Evolutionary conservation across 352 stramenopile genomes (phyloP).

Genomic region (Globisporangium paroecandrum): DNA sequence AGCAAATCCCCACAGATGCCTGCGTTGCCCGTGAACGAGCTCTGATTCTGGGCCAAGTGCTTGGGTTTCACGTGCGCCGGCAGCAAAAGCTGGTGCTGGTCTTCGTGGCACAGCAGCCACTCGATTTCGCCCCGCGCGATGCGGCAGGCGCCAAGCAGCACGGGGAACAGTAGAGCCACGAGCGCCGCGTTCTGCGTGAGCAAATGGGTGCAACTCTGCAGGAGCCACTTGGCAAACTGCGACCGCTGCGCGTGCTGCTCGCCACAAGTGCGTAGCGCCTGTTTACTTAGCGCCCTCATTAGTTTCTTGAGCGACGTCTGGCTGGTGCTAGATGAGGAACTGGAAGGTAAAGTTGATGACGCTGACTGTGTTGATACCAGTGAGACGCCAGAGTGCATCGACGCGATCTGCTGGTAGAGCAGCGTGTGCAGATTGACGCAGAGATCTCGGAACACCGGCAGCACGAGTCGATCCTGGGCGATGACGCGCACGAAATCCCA

Average conservation of each 20-base stretch:
- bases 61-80: conserved; percentile 48
- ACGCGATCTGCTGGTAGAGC: conserved; percentile 53
- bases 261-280: conserved; percentile 34
- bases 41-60: conserved; percentile 34
- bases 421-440: conserved; percentile 53
- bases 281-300: conserved; percentile 45
- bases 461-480: conserved; percentile 43
- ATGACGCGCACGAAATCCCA: conserved; percentile 62
- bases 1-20: conserved; percentile 24
- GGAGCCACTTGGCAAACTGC: conserved; percentile 37
- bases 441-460: conserved; percentile 39
- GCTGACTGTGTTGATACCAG: background rate
- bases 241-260: conserved; percentile 33
- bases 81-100: conserved; percentile 25
- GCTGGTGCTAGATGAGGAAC: background rate
- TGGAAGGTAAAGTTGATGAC: conserved; percentile 1
- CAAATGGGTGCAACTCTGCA: conserved; percentile 30
- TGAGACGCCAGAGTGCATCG: conserved; percentile 18
- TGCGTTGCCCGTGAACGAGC: conserved; percentile 20
- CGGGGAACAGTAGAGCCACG: conserved; percentile 39
- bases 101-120: conserved; percentile 42
- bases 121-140: conserved; percentile 45
- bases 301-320: conserved; percentile 33
- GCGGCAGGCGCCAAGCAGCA: conserved; percentile 36
- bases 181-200: conserved; percentile 41